These are phyloP conservation scores for Neurospora cerealis DNA, from an alignment of 495 filamentous ascomycete genomes.

Conservation along the genomic window DNA sequence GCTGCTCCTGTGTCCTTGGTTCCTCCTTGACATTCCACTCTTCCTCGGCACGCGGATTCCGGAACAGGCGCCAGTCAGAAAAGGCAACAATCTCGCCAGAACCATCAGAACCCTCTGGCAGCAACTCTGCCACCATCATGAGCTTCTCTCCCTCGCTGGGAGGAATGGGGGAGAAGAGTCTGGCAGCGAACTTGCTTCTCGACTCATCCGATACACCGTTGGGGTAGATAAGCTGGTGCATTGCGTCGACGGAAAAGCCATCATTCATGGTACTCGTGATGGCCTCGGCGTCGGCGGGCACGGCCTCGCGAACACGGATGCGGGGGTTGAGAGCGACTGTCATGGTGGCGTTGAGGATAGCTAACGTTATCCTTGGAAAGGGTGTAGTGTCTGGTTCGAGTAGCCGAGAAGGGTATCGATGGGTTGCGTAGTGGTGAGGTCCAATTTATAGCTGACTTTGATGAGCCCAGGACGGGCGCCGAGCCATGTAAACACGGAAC, in stretches of 20 bases:
- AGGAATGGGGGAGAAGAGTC: not conserved
- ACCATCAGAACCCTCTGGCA: constrained; percentile 6
- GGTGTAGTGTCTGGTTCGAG: not conserved
- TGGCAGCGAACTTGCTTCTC: constrained; percentile 5
- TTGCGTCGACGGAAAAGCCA: constrained; percentile 15
- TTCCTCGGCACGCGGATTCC: constrained; percentile 11
- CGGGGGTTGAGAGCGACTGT: constrained; percentile 5
- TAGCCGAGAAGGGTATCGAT: not conserved
- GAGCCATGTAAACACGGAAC: not conserved
- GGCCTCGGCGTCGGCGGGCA: constrained; percentile 9
- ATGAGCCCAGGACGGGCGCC: not conserved
- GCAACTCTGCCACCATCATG: constrained; percentile 17
- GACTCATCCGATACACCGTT: constrained; percentile 4
- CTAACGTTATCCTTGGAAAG: not conserved
- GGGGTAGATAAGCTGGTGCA: constrained; percentile 19
- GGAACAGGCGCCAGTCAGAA: constrained; percentile 14
- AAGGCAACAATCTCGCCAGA: constrained; percentile 19
- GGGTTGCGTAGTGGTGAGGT: not conserved
- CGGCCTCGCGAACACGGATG: constrained; percentile 18
- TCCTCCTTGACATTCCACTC: constrained; percentile 14
- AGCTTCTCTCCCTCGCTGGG: constrained; percentile 3
- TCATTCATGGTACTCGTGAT: constrained; percentile 11
- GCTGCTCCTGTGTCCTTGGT: constrained; percentile 9
- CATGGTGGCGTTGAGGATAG: constrained; percentile 4
- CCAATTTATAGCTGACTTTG: not conserved